phyloP scores from a whole-genome alignment of 2,329 filamentous ascomycete species.

The Nemania sp. region DNA sequence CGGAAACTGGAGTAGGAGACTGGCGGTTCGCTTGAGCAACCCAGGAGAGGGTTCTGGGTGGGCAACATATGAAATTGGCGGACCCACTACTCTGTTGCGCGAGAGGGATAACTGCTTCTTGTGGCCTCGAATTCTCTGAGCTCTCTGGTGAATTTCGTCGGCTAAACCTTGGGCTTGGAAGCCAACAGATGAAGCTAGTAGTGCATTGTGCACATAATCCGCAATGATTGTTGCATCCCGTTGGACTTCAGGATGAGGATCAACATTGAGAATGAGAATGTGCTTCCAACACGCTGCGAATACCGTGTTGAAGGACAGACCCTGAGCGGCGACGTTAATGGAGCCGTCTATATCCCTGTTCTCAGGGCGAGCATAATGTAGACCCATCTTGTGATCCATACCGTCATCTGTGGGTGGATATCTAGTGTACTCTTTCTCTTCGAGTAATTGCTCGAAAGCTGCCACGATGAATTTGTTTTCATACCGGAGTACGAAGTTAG shows the following conservation, averaged over 20 bases:
- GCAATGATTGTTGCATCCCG: constrained; percentile 82
- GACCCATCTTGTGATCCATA: constrained; percentile 63
- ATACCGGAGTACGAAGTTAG: constrained; percentile 86
- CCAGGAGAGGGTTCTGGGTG: constrained; percentile 60
- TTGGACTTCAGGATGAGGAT: constrained; percentile 92
- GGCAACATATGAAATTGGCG: constrained; percentile 40
- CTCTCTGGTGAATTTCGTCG: constrained; percentile 68
- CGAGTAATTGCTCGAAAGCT: constrained; percentile 85
- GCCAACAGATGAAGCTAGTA: constrained; percentile 78
- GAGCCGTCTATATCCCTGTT: constrained; percentile 61
- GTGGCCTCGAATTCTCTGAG: constrained; percentile 53
- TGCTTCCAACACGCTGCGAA: constrained; percentile 96
- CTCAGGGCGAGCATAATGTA: constrained; percentile 63
- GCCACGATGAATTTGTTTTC: constrained; percentile 90
- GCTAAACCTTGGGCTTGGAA: constrained; percentile 72
- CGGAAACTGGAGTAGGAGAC: constrained; percentile 62
- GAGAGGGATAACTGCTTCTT: constrained; percentile 48
- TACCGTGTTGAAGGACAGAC: constrained; percentile 82
- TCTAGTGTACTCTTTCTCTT: constrained; percentile 74
- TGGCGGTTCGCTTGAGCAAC: constrained; percentile 66
- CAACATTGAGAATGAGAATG: constrained; percentile 84
- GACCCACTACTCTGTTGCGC: constrained; percentile 49
- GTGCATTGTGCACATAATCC: constrained; percentile 78
- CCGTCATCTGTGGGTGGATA: constrained; percentile 60
- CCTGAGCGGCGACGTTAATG: constrained; percentile 60